phyloP scores from a whole-genome alignment of 441 rosid genomes.

The Biscutella laevigata region DNA sequence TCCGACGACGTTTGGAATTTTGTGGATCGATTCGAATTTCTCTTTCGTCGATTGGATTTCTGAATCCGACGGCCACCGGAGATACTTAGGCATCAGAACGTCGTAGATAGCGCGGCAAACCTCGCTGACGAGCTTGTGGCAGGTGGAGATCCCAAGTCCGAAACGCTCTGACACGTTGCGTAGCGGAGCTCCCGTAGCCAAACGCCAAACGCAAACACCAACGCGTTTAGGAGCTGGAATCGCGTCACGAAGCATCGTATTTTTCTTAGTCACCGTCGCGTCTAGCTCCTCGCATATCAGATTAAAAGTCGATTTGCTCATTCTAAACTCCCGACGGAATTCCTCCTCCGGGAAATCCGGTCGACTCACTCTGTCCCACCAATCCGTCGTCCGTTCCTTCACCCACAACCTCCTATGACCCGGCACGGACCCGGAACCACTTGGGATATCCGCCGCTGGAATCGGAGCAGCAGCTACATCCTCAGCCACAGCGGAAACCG shows the following conservation, averaged over 20 bases:
- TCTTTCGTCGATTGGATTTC: constrained; percentile 33
- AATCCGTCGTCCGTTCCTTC: constrained; percentile 68
- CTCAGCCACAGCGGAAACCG: constrained; percentile 20
- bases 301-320: constrained; percentile 68
- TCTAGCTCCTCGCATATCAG: constrained; percentile 63
- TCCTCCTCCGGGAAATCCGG: constrained; percentile 65
- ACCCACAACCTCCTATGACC: constrained; percentile 74
- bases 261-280: constrained; percentile 60
- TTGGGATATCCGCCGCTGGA: constrained; percentile 3
- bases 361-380: constrained; percentile 69
- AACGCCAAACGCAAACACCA: constrained; percentile 82
- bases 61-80: constrained; percentile 58
- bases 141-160: constrained; percentile 85
- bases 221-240: constrained; percentile 84
- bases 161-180: constrained; percentile 72
- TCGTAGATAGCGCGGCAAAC: constrained; percentile 65
- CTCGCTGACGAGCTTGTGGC: constrained; percentile 79
- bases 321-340: constrained; percentile 57
- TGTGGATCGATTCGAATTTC: constrained; percentile 40
- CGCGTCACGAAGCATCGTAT: constrained; percentile 78
- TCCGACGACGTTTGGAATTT: constrained; percentile 66
- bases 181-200: constrained; percentile 73
- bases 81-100: constrained; percentile 61
- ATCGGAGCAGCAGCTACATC: not conserved
- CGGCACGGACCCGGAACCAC: constrained; percentile 24